Conservation (phyloP, 2,329 filamentous ascomycete species). For the Apiospora sp. region DNA sequence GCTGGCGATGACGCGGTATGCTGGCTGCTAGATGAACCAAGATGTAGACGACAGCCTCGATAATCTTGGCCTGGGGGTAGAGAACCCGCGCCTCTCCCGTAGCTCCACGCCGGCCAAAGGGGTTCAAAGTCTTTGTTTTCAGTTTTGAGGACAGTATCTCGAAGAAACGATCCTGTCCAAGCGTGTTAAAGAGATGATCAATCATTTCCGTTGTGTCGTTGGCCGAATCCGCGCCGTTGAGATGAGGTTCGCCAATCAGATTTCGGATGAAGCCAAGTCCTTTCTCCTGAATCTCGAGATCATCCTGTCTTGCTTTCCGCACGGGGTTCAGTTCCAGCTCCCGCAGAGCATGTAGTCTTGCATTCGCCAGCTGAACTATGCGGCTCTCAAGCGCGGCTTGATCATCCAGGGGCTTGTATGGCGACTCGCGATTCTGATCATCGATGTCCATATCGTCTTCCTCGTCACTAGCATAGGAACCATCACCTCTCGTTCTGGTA, state of each 20-base stretch:
- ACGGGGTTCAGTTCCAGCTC: conserved; percentile 74
- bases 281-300: conserved; percentile 89
- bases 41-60: conserved; percentile 80
- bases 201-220: conserved; percentile 75
- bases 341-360: conserved; percentile 59
- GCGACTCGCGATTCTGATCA: conserved; percentile 45
- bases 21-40: conserved; percentile 90
- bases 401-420: conserved; percentile 31
- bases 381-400: conserved; percentile 32
- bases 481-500: conserved; percentile 44
- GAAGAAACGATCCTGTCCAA: conserved; percentile 82
- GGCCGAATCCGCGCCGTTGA: conserved; percentile 58
- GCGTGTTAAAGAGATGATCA: conserved; percentile 78
- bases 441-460: conserved; percentile 68
- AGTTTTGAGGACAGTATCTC: conserved; percentile 83
- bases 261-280: conserved; percentile 90
- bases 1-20: conserved; percentile 76
- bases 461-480: conserved; percentile 47
- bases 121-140: conserved; percentile 64
- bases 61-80: conserved; percentile 71
- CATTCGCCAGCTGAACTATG: conserved; percentile 57
- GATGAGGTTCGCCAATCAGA: conserved; percentile 71
- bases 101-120: conserved; percentile 51
- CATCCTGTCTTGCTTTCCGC: conserved; percentile 76
- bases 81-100: conserved; percentile 57